Evolutionary conservation across 2,329 filamentous ascomycete species (phyloP), one percentile per base, ranked within the genome.

Genomic region (Penicillium thymicola): DNA sequence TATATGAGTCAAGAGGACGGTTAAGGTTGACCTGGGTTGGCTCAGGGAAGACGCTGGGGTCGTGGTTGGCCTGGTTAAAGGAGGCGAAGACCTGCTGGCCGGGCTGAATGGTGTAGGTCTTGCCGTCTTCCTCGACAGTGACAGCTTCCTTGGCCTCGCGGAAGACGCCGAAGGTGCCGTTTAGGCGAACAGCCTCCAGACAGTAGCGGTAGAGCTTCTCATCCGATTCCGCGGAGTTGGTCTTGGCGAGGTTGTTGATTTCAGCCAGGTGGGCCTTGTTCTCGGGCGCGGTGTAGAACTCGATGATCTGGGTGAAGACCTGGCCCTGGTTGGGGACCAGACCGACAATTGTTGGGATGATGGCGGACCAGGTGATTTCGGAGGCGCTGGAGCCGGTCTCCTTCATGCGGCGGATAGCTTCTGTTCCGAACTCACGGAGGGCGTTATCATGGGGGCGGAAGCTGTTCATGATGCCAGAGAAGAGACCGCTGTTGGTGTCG

Each of bases 271-370:
- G 78, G 13, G 76, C 63, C 53, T 78, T 73, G 63, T 84, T 82
- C 32, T 82, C 74, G 3, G 81, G 76, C 0, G 83, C 82, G 5
- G 92, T 79, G 68, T 89, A 92, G 74, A 84, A 91, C 68, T 92
- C 88, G 18, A 91, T 78, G 2, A 88, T 80, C 75, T 89, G 87
- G 1, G 87, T 84, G 68, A 92, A 90, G 65, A 88, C 78, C 66
- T 89, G 84, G 2, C 83, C 85, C 69, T 92, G 87, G 65, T 85
- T 89, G 1, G 89, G 85, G 8, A 89, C 85, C 71, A 88, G 82
- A 1, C 86, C 83, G 4, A 81, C 81, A 0, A 85, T 84, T 0
- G 85, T 85, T 0, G 89, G 89, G 47, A 92, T 66, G 38, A 92
- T 81, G 67, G 90, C 86, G 25, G 81, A 82, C 83, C 85, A 90